These are phyloP conservation scores for Xylaria acuta DNA, from an alignment of 495 filamentous ascomycete species.

Conservation along the genomic window DNA sequence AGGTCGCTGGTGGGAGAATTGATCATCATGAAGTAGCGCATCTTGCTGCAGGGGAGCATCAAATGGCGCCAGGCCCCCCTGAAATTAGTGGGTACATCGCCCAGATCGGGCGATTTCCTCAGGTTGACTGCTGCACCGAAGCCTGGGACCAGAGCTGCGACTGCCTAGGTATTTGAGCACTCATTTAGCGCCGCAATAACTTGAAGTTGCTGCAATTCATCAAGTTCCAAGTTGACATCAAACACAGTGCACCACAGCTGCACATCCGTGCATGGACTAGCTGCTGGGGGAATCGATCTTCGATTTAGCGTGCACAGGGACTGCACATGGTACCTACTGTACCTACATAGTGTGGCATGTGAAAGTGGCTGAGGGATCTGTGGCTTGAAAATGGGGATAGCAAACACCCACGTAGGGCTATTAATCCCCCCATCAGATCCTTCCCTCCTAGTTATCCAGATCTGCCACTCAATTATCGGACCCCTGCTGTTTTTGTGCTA, in stretches of 20 bases:
- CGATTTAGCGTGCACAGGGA: background rate
- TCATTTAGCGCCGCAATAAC: conserved; percentile 12
- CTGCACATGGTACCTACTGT: background rate
- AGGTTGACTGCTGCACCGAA: background rate
- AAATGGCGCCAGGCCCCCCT: conserved; percentile 10
- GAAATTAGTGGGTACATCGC: conserved; percentile 12
- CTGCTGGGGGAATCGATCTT: background rate
- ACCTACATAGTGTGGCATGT: too few relatives aligned
- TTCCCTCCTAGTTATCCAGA: too few relatives aligned
- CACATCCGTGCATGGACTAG: background rate
- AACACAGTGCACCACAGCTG: too few relatives aligned
- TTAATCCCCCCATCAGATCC: too few relatives aligned
- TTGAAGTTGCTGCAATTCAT: background rate
- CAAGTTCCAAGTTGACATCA: too few relatives aligned
- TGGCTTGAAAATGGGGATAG: too few relatives aligned
- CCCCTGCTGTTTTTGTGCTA: too few relatives aligned
- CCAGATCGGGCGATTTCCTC: background rate
- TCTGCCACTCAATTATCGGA: too few relatives aligned
- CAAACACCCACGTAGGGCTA: too few relatives aligned
- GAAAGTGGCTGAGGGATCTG: too few relatives aligned
- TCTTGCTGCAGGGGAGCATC: background rate
- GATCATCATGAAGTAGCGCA: background rate
- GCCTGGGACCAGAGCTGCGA: background rate
- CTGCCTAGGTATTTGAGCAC: too few relatives aligned
- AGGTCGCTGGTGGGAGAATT: background rate